Percentiles rank a stretch among this genome's conserved stretches.
Evolutionary conservation across 78 protist genomes (phyloP).

Genomic region (Dictyostelium intermedium): DNA sequence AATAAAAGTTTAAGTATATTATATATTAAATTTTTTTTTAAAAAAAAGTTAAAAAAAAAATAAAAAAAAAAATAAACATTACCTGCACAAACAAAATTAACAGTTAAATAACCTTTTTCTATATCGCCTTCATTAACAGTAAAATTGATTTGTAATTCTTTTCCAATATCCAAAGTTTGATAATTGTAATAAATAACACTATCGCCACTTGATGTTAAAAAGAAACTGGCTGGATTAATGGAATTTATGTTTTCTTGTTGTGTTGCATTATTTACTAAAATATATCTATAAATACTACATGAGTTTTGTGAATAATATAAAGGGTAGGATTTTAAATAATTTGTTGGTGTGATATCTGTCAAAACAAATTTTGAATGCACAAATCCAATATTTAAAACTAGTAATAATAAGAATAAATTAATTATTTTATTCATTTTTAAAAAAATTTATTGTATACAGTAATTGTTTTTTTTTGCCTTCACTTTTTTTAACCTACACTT

Average conservation of each 20-base stretch:
- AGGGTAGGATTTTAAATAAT: neutral
- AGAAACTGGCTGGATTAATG: neutral
- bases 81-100: neutral
- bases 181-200: neutral
- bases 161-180: neutral
- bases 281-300: neutral
- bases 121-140: neutral
- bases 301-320: neutral
- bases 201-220: neutral
- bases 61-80: no score
- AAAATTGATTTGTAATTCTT: neutral
- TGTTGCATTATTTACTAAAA: neutral
- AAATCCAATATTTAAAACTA: neutral
- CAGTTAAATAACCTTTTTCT: neutral
- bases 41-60: no score
- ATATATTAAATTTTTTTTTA: no score
- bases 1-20: no score
- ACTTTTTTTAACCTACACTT: no score
- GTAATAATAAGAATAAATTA: no score
- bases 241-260: neutral
- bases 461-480: no score
- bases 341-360: neutral
- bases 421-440: neutral
- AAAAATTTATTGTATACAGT: no score
- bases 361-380: neutral